A percentile compares a stretch with the other conserved stretches of the same genome.
Conservation (phyloP, 371 early-diverging fungal species). For the Mucor mucedo region DNA sequence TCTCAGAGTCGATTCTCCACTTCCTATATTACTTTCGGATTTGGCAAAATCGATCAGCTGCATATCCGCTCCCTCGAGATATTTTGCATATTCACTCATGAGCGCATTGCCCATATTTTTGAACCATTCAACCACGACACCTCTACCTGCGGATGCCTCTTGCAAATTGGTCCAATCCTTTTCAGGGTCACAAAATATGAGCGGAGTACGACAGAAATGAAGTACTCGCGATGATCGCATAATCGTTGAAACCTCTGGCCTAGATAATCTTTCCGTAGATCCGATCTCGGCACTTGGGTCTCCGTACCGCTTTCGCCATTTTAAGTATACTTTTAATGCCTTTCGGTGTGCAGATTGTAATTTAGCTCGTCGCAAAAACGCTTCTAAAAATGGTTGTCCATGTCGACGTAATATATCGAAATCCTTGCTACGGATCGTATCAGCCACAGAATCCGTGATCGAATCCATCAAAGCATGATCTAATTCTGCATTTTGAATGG, state of each 20-base stretch:
- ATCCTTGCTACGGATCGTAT: conserved; percentile 35
- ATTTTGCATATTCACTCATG: conserved; percentile 65
- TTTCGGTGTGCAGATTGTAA: conserved; percentile 62
- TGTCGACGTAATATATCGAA: conserved; percentile 63
- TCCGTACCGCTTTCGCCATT: conserved; percentile 61
- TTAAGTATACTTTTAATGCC: conserved; percentile 60
- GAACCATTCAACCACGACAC: conserved; percentile 56
- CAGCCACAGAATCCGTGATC: conserved; percentile 44
- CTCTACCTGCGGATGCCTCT: conserved; percentile 19
- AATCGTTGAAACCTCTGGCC: conserved; percentile 59
- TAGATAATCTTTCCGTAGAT: conserved; percentile 47
- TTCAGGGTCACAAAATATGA: conserved; percentile 59
- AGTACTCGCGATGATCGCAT: conserved; percentile 65
- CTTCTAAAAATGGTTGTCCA: conserved; percentile 62
- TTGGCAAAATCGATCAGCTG: conserved; percentile 60
- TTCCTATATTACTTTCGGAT: conserved; percentile 7
- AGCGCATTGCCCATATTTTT: conserved; percentile 58
- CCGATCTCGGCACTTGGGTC: conserved; percentile 44
- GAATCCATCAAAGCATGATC: conserved; percentile 58
- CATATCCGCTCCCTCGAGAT: conserved; percentile 71
- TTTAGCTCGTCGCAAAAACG: conserved; percentile 52
- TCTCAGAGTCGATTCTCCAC: conserved; percentile 13
- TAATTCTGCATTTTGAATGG: conserved; percentile 33
- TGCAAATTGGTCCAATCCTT: conserved; percentile 36
- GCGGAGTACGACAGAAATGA: conserved; percentile 70